Evolutionary conservation across 768 basidiomycete species (phyloP).

Genomic region (Rickenella mellea): DNA sequence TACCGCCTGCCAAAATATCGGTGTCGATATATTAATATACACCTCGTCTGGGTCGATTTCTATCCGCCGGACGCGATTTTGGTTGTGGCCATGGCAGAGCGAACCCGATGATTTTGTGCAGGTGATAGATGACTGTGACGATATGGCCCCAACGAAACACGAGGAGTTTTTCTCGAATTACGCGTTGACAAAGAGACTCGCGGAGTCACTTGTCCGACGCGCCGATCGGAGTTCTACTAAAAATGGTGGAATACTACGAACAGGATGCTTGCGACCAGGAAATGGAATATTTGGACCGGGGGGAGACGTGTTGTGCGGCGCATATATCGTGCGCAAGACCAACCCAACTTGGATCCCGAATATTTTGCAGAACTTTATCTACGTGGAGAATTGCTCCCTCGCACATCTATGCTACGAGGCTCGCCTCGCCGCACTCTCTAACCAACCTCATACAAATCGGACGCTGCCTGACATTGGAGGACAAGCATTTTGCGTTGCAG

Average conservation of each 20-base stretch:
- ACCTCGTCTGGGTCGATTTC: conserved; percentile 67
- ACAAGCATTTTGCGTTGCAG: conserved; percentile 55
- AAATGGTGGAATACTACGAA: conserved; percentile 38
- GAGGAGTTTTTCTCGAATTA: conserved; percentile 73
- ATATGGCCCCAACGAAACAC: conserved; percentile 39
- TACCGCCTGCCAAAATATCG: conserved; percentile 42
- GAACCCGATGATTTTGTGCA: conserved; percentile 52
- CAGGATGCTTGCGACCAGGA: conserved; percentile 70
- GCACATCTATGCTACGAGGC: conserved; percentile 69
- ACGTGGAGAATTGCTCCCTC: conserved; percentile 69
- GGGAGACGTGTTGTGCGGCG: conserved; percentile 59
- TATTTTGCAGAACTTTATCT: conserved; percentile 54
- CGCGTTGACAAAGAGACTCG: conserved; percentile 52
- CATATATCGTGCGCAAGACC: conserved; percentile 47
- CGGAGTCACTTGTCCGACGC: conserved; percentile 39
- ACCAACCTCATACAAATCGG: too few relatives aligned
- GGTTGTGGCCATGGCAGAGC: conserved; percentile 70
- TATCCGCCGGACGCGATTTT: conserved; percentile 47
- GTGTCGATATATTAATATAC: conserved; percentile 52
- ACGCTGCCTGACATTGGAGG: conserved; percentile 65
- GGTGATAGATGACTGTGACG: conserved; percentile 52
- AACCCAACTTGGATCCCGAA: conserved; percentile 57
- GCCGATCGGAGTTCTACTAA: conserved; percentile 27
- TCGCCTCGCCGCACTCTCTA: conserved; percentile 46
- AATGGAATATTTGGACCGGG: conserved; percentile 71